These are phyloP conservation scores for Psilocybe cubensis DNA, from an alignment of 768 basidiomycete species.

Conservation along the genomic window DNA sequence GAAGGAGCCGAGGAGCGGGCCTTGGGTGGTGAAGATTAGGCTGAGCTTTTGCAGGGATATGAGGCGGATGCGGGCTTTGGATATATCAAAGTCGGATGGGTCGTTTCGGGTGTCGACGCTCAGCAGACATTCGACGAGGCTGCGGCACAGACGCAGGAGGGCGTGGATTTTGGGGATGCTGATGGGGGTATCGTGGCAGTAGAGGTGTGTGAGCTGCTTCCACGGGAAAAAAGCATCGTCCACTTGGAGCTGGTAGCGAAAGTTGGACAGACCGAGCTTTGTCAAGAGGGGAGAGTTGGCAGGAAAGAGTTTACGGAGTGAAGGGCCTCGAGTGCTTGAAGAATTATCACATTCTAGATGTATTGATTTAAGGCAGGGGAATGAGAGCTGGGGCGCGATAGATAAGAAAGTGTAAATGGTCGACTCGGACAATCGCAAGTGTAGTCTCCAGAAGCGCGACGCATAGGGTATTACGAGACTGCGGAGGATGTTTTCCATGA, in stretches of 20 bases:
- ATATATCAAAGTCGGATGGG: background rate
- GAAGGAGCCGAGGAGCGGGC: background rate
- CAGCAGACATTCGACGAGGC: background rate
- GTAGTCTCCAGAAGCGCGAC: background rate
- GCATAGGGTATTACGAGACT: background rate
- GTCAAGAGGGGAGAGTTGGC: constrained; percentile 3
- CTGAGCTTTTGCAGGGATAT: background rate
- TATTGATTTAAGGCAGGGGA: constrained; percentile 2
- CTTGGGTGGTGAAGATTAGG: background rate
- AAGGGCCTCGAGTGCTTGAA: background rate
- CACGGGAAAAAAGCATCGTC: background rate
- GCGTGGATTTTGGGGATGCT: background rate
- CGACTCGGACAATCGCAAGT: background rate
- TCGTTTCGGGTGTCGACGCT: background rate
- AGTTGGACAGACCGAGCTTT: constrained; percentile 2
- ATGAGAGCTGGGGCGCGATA: background rate
- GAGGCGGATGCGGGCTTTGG: background rate
- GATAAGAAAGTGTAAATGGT: background rate
- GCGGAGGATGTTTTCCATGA: constrained; percentile 1
- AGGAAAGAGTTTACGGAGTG: background rate
- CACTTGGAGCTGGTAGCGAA: constrained; percentile 1
- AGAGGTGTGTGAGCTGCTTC: constrained; percentile 4
- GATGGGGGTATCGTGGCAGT: background rate
- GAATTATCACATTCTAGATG: background rate
- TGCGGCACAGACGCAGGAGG: background rate